These are phyloP conservation scores for Populus ilicifolia DNA, from an alignment of 345 rosid genomes.

Conservation along the genomic window DNA sequence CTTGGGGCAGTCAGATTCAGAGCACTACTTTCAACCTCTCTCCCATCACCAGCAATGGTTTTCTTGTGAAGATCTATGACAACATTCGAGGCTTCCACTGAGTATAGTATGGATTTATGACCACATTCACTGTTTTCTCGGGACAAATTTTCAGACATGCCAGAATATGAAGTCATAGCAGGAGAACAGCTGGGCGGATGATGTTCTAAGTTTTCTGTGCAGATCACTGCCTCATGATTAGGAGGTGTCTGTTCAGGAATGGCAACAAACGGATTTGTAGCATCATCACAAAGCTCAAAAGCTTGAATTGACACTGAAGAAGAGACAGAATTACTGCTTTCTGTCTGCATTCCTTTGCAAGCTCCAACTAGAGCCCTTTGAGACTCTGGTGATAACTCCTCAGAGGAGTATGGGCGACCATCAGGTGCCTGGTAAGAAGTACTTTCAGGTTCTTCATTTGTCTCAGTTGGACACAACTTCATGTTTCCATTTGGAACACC, in stretches of 20 bases:
- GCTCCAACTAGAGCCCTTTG: slow-evolving; percentile 37
- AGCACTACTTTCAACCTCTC: slow-evolving; percentile 23
- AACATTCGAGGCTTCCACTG: slow-evolving; percentile 34
- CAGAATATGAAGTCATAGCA: slow-evolving; percentile 24
- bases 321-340: slow-evolving; percentile 69
- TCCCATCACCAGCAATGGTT: slow-evolving; percentile 16
- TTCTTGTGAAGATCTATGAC: slow-evolving; percentile 27
- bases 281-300: slow-evolving; percentile 76
- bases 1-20: slow-evolving; percentile 20
- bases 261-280: slow-evolving; percentile 56
- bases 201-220: slow-evolving; percentile 35
- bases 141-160: slow-evolving; percentile 29
- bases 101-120: slow-evolving; percentile 29
- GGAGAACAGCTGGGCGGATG: slow-evolving; percentile 32
- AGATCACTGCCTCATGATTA: slow-evolving; percentile 32
- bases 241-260: slow-evolving; percentile 41
- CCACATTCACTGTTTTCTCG: slow-evolving; percentile 28
- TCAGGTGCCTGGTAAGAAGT: slow-evolving; percentile 28
- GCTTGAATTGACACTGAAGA: slow-evolving; percentile 77
- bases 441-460: slow-evolving; percentile 36
- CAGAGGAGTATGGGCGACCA: slow-evolving; percentile 20
- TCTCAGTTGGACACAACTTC: slow-evolving; percentile 36
- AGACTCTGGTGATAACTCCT: slow-evolving; percentile 37
- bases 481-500: slow-evolving; percentile 40
- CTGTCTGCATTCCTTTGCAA: slow-evolving; percentile 57